These are phyloP conservation scores for Fusarium neocosmosporiellum DNA, from an alignment of 2,329 filamentous ascomycete genomes.

Conservation along the genomic window DNA sequence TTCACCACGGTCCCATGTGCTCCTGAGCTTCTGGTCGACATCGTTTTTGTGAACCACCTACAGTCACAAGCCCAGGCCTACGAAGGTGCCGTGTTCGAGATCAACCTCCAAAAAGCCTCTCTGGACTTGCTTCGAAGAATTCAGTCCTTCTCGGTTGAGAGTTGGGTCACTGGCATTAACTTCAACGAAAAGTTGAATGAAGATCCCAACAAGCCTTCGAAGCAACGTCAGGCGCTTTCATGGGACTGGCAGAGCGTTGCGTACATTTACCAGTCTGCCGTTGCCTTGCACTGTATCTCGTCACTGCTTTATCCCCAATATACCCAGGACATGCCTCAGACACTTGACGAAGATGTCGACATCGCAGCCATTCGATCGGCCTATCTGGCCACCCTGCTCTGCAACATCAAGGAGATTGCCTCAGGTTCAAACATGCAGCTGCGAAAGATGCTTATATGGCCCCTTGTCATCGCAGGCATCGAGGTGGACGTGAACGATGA, in stretches of 20 bases:
- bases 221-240: neutral
- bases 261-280: slow-evolving; percentile 29
- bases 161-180: slow-evolving; percentile 8
- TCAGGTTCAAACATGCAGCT: slow-evolving; percentile 6
- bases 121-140: slow-evolving; percentile 22
- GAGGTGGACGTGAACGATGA: slow-evolving; percentile 21
- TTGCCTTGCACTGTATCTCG: slow-evolving; percentile 36
- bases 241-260: slow-evolving; percentile 26
- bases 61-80: slow-evolving; percentile 16
- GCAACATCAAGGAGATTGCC: slow-evolving; percentile 13
- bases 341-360: neutral
- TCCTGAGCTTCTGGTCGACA: slow-evolving; percentile 23
- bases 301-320: neutral
- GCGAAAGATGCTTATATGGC: slow-evolving; percentile 38
- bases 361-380: neutral
- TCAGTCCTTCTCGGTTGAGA: slow-evolving; percentile 29
- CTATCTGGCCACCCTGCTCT: slow-evolving; percentile 1
- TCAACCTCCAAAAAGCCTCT: neutral
- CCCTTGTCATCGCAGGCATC: slow-evolving; percentile 40
- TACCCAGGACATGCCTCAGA: neutral
- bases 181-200: neutral
- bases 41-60: slow-evolving; percentile 37
- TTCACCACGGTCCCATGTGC: slow-evolving; percentile 36
- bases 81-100: neutral
- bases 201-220: neutral